phyloP scores from a whole-genome alignment of 75 land plant genomes.

The Cunninghamia lanceolata region DNA sequence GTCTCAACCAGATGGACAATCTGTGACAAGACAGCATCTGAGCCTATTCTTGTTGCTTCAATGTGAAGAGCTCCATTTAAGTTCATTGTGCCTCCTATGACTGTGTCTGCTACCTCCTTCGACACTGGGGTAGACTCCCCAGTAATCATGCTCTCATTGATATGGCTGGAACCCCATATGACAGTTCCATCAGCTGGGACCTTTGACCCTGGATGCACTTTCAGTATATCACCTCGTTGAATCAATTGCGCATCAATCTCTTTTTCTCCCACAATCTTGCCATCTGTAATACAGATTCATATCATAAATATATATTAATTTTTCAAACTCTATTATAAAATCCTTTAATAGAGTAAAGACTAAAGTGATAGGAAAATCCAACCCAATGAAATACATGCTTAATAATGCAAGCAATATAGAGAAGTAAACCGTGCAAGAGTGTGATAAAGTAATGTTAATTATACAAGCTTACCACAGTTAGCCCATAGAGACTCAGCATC shows the following conservation, averaged over 20 bases:
- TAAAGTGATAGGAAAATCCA: neutral
- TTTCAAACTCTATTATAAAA: neutral
- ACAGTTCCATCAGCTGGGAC: conserved; percentile 87
- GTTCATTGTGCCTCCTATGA: conserved; percentile 95
- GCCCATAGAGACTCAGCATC: neutral
- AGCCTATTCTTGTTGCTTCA: conserved; percentile 77
- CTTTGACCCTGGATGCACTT: conserved; percentile 91
- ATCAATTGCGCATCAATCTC: conserved; percentile 82
- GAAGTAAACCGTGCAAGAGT: neutral
- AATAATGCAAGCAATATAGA: neutral
- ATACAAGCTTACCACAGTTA: neutral
- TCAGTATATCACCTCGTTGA: conserved; percentile 81
- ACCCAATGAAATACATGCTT: neutral
- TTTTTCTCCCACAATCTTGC: conserved; percentile 50
- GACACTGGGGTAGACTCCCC: conserved; percentile 78
- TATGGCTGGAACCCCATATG: conserved; percentile 86
- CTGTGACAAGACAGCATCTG: conserved; percentile 83
- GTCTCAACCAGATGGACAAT: conserved; percentile 92
- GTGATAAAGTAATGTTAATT: neutral
- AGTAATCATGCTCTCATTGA: conserved; percentile 97
- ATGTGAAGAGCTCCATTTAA: conserved; percentile 83
- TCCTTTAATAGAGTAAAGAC: neutral
- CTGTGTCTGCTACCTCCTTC: conserved; percentile 60
- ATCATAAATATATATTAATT: neutral
- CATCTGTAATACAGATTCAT: conserved; percentile 38